phyloP scores from a whole-genome alignment of 192 early-diverging fungal genomes.

The Geosiphon pyriformis region DNA sequence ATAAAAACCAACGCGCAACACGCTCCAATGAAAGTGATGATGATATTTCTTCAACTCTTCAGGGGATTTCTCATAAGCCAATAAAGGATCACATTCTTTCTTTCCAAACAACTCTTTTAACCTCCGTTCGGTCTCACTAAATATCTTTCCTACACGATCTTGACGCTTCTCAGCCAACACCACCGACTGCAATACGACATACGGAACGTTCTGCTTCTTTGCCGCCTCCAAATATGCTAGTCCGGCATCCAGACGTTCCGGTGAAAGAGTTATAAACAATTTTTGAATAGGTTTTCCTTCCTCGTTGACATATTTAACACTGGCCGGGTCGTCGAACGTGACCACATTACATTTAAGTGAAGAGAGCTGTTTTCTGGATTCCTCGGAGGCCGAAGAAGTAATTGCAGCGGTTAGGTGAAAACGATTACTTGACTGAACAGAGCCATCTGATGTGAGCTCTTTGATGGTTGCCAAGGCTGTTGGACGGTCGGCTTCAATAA shows the following conservation, averaged over 20 bases:
- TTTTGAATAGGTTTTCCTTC: constrained; percentile 5
- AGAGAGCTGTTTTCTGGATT: background rate
- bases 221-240: constrained; percentile 2
- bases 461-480: constrained; percentile 7
- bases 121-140: background rate
- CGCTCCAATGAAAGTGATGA: constrained; percentile 1
- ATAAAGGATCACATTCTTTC: background rate
- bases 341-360: background rate
- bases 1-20: constrained; percentile 15
- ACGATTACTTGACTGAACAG: background rate
- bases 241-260: constrained; percentile 12
- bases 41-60: background rate
- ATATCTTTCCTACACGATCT: constrained; percentile 3
- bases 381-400: background rate
- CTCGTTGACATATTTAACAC: background rate
- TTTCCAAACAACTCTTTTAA: background rate
- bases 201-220: background rate
- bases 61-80: background rate
- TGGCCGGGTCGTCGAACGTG: constrained; percentile 1
- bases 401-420: constrained; percentile 3
- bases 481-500: constrained; percentile 22
- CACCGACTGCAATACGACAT: constrained; percentile 6
- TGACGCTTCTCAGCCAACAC: constrained; percentile 2
- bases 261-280: constrained; percentile 1
- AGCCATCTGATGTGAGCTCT: background rate